Evolutionary conservation across 225 moss, liverwort and hornwort genomes (phyloP).

Genomic region (Physcomitrium patens): DNA sequence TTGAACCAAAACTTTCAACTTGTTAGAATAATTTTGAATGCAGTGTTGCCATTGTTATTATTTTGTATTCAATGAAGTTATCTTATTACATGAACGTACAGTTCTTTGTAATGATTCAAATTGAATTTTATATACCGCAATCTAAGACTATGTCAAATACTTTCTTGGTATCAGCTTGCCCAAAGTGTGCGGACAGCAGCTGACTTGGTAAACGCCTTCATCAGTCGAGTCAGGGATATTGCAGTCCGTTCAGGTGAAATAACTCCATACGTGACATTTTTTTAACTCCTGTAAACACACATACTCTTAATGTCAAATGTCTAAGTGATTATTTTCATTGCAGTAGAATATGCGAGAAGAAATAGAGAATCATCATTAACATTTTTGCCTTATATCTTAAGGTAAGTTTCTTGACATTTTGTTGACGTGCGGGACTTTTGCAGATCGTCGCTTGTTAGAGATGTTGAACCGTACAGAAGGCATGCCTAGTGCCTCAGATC

Average conservation of each 20-base stretch:
- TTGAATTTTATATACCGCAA: background rate
- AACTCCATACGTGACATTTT: background rate
- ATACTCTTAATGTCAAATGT: background rate
- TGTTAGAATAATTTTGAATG: too few relatives aligned
- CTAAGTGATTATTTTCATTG: background rate
- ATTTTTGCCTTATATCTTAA: slow-evolving; percentile 5
- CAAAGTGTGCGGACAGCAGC: slow-evolving; percentile 39
- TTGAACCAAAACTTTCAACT: too few relatives aligned
- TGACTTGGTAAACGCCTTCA: slow-evolving; percentile 48
- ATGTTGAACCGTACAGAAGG: slow-evolving; percentile 56
- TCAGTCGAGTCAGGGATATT: slow-evolving; percentile 55
- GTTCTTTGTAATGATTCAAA: background rate
- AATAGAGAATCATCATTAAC: background rate
- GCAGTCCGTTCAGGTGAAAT: slow-evolving; percentile 45
- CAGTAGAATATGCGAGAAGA: background rate
- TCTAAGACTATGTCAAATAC: slow-evolving; percentile 8
- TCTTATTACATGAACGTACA: background rate
- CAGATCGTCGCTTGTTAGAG: slow-evolving; percentile 65
- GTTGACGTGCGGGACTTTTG: slow-evolving; percentile 8
- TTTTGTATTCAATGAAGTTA: background rate
- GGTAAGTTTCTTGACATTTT: background rate
- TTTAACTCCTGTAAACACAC: background rate
- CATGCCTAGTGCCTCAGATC: slow-evolving; percentile 67
- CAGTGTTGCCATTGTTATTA: too few relatives aligned
- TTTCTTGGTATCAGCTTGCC: slow-evolving; percentile 46